Base-by-base conservation (phyloP, 176 grass and related monocot genomes). In the Carex myosuroides region DNA sequence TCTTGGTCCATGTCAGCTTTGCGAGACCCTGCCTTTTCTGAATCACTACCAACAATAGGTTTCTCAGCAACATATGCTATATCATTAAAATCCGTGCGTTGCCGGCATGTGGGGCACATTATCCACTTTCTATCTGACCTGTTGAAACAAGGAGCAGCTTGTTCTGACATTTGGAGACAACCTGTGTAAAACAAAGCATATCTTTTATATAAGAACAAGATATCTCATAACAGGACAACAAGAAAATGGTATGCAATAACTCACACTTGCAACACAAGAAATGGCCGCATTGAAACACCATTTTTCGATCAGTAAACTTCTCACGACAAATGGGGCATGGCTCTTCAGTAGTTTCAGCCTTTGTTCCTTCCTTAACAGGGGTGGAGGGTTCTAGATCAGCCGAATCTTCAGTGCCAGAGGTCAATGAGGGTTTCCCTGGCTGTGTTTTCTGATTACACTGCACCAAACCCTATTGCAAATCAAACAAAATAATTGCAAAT, bases 281-380 rank as follows among this genome's bases (percentile, higher is more conserved):
- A 90, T 98, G 95, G 52, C 95, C 92, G 79, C 95, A 98, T 48
- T 93, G 92, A 86, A 98, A 98, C 55, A 94, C 89, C 92, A 94
- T 98, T 85, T 98, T 98, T 48, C 89, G 89, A 68, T 93, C 85
- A 60, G 91, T 84, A 87, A 90, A 63, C 67, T 86, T 94, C 88
- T 98, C 95, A 66, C 94, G 92, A 81, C 95, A 98, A 86, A 98
- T 75, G 24, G 95, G 92, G 79, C 95, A 98, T 67, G 86, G 84
- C 79, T 94, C 92, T 75, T 91, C 83, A 85, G 71, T 79, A 61
- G 86, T 85, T 57, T 87, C 90, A 81, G 71, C 70, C 61, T 57
- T 52, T 30, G 30, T 85, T 85, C 89, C 86, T 86, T 62, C 85
- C 64, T 73, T 86, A 68, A 18, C 24, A 68, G 71, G 32, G 9